Evolutionary conservation across 1,284 basidiomycete genomes (phyloP).

Genomic region (Singerocomus rubriflavus): DNA sequence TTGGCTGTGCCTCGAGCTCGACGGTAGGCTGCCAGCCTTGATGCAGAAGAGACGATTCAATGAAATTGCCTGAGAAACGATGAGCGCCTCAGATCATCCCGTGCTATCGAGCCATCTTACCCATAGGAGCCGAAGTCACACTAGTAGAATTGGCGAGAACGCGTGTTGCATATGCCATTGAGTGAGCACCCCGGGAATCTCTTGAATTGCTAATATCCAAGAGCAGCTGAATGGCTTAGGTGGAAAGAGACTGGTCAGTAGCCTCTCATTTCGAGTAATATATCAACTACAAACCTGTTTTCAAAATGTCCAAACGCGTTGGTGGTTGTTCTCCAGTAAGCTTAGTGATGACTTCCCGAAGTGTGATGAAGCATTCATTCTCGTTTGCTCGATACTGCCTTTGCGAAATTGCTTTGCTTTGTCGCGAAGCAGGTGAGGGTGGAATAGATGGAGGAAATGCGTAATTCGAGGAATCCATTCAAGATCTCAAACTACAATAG

Average conservation of each 20-base stretch:
- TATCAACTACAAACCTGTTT: constrained; percentile 12
- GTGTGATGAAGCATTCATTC: constrained; percentile 15
- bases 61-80: constrained; percentile 1
- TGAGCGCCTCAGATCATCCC: constrained; percentile 2
- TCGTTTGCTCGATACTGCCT: constrained; percentile 24
- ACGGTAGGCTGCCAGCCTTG: not conserved
- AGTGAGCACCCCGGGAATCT: not conserved
- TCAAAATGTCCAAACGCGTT: constrained; percentile 24
- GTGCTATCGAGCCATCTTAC: constrained; percentile 4
- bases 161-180: not conserved
- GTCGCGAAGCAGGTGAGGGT: not conserved
- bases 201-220: not conserved
- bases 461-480: not conserved
- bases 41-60: not conserved
- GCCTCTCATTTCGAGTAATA: not conserved
- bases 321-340: constrained; percentile 15
- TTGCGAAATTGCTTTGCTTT: constrained; percentile 16
- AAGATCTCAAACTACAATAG: not conserved
- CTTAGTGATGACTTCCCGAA: constrained; percentile 11
- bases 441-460: not conserved
- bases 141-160: not conserved
- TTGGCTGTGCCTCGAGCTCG: not conserved
- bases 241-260: not conserved
- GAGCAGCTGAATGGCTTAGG: constrained; percentile 14
- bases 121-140: not conserved